Conservation (phyloP, 1,284 basidiomycete genomes). For the Marasmius fiardii region DNA sequence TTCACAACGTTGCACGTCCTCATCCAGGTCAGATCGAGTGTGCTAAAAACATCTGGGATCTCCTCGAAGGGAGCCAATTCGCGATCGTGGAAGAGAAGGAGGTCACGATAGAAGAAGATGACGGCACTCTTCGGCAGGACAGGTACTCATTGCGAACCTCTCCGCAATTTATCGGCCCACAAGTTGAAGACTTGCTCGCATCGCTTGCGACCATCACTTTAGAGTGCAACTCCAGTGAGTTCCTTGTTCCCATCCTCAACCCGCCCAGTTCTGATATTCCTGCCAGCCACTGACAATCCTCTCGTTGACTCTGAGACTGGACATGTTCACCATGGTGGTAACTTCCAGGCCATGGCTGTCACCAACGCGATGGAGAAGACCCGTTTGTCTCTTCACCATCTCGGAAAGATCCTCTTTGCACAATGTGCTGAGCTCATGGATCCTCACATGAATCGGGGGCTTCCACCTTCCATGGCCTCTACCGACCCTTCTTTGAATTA, state of each 20-base stretch:
- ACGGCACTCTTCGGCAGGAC: conserved; percentile 59
- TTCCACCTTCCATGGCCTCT: conserved; percentile 79
- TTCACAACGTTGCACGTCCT: conserved; percentile 75
- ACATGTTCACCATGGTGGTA: conserved; percentile 77
- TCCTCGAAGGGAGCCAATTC: conserved; percentile 72
- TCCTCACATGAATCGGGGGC: conserved; percentile 77
- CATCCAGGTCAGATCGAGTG: conserved; percentile 85
- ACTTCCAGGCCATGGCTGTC: conserved; percentile 86
- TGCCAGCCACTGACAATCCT: conserved; percentile 70
- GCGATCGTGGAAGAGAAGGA: conserved; percentile 64
- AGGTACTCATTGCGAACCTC: conserved; percentile 74
- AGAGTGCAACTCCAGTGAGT: conserved; percentile 86
- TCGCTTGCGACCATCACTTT: conserved; percentile 62
- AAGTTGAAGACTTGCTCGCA: conserved; percentile 76
- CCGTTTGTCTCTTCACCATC: conserved; percentile 75
- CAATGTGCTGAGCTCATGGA: conserved; percentile 85
- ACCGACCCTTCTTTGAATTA: conserved; percentile 83
- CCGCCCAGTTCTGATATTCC: conserved; percentile 11
- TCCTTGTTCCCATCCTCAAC: conserved; percentile 1
- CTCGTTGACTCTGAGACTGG: conserved; percentile 67
- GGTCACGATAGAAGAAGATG: conserved; percentile 64
- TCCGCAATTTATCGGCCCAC: conserved; percentile 85
- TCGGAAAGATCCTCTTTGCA: conserved; percentile 82
- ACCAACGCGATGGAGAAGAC: conserved; percentile 90
- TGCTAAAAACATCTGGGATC: conserved; percentile 63